phyloP scores from a whole-genome alignment of 805 yeast genomes.

The Wickerhamomyces ciferrii region DNA sequence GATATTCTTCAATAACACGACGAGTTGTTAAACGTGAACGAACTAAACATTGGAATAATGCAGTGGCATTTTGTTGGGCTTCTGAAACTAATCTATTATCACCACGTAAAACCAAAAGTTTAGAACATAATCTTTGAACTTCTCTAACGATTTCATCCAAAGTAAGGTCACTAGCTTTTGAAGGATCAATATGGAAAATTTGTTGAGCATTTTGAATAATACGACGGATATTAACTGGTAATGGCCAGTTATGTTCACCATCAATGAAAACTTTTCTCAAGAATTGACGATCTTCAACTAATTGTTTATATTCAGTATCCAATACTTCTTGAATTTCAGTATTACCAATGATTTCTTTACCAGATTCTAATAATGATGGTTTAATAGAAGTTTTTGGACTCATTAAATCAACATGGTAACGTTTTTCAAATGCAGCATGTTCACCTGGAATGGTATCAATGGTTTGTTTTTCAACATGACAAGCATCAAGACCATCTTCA shows the following conservation, averaged over 20 bases:
- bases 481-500: slow-evolving; percentile 98
- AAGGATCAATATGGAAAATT: slow-evolving; percentile 88
- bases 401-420: slow-evolving; percentile 84
- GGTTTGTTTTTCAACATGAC: slow-evolving; percentile 95
- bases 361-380: slow-evolving; percentile 78
- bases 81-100: slow-evolving; percentile 64
- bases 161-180: slow-evolving; percentile 85
- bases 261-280: slow-evolving; percentile 82
- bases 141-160: slow-evolving; percentile 73
- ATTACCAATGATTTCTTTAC: slow-evolving; percentile 88
- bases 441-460: slow-evolving; percentile 95
- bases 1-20: slow-evolving; percentile 87
- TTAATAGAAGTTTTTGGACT: slow-evolving; percentile 57
- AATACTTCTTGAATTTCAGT: slow-evolving; percentile 72
- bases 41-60: slow-evolving; percentile 83
- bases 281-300: slow-evolving; percentile 69
- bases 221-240: slow-evolving; percentile 96
- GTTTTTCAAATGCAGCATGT: slow-evolving; percentile 71
- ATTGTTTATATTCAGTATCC: slow-evolving; percentile 81
- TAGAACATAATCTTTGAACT: slow-evolving; percentile 63
- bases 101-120: slow-evolving; percentile 78
- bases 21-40: slow-evolving; percentile 90
- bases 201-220: slow-evolving; percentile 96
- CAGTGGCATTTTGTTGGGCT: slow-evolving; percentile 90
- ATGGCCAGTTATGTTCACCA: slow-evolving; percentile 96